phyloP scores from a whole-genome alignment of 2,329 filamentous ascomycete species.

The Lecanosticta acicola region DNA sequence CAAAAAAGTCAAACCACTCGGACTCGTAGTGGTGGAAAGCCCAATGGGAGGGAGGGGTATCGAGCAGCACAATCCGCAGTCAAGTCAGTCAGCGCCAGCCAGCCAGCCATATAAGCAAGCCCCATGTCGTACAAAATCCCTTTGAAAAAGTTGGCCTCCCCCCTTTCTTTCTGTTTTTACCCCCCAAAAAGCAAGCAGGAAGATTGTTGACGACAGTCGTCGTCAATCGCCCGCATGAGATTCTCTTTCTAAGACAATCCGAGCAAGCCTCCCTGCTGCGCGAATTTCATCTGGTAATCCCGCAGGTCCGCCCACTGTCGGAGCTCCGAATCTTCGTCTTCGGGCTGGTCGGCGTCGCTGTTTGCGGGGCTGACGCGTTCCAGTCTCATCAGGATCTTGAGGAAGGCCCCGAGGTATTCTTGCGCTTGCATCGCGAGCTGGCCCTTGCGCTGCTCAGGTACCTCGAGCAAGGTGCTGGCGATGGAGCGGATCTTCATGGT shows the following conservation, averaged over 20 bases:
- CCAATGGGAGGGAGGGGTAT: no score
- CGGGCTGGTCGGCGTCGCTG: conserved; percentile 38
- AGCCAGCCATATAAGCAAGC: no score
- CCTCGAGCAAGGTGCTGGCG: conserved; percentile 69
- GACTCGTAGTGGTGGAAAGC: no score
- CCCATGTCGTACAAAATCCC: no score
- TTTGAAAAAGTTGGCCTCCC: no score
- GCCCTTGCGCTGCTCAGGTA: conserved; percentile 50
- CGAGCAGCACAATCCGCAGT: no score
- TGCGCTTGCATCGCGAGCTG: conserved; percentile 56
- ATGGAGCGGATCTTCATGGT: conserved; percentile 82
- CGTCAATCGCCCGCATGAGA: neutral
- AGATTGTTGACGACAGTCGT: neutral
- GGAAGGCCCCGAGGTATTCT: conserved; percentile 64
- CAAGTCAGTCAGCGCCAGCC: no score
- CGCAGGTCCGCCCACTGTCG: conserved; percentile 72
- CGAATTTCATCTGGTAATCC: conserved; percentile 70
- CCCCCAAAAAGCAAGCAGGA: no score
- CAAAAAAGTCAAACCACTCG: no score
- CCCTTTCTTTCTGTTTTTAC: no score
- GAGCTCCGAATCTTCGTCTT: conserved; percentile 70
- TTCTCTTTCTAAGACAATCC: conserved; percentile 21
- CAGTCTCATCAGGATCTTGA: conserved; percentile 68
- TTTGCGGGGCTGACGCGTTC: conserved; percentile 56
- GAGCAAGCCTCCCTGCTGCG: conserved; percentile 56